Percentiles rank a stretch among this genome's conserved stretches.
Conservation (phyloP, 1,284 basidiomycete species). For the Agaricales sp. region DNA sequence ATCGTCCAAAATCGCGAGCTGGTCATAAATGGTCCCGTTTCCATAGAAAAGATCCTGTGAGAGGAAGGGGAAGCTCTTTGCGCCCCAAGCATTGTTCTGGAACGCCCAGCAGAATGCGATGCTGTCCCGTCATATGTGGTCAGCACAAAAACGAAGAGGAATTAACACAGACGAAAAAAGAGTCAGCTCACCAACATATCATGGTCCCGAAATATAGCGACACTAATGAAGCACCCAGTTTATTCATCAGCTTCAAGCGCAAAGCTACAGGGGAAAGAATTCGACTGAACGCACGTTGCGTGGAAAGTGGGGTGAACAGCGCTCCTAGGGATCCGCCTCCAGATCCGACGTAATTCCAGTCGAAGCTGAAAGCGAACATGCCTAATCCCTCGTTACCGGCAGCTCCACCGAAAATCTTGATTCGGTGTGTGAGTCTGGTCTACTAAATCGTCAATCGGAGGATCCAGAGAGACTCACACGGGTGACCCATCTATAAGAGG, state of each 20-base stretch:
- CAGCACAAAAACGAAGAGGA: conserved; percentile 25
- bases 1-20: conserved; percentile 3
- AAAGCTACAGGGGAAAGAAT: conserved; percentile 25
- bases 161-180: conserved; percentile 34
- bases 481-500: conserved; percentile 40
- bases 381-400: conserved; percentile 36
- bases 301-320: conserved; percentile 34
- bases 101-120: conserved; percentile 28
- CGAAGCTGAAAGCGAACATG: conserved; percentile 41
- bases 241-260: conserved; percentile 36
- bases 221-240: conserved; percentile 56
- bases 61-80: conserved; percentile 38
- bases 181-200: conserved; percentile 12
- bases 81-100: conserved; percentile 28
- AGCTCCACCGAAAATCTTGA: conserved; percentile 46
- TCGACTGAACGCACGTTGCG: conserved; percentile 11
- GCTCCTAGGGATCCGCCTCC: conserved; percentile 18
- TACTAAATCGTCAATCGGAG: conserved; percentile 33
- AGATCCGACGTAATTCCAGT: conserved; percentile 47
- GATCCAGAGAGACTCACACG: conserved; percentile 52
- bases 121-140: conserved; percentile 29
- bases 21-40: conserved; percentile 24
- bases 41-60: conserved; percentile 29
- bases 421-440: conserved; percentile 22
- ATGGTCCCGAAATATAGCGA: conserved; percentile 34